A percentile compares a stretch with the other conserved stretches of the same genome.
phyloP scores from a whole-genome alignment of 352 stramenopile species.

The Globisporangium nunn region DNA sequence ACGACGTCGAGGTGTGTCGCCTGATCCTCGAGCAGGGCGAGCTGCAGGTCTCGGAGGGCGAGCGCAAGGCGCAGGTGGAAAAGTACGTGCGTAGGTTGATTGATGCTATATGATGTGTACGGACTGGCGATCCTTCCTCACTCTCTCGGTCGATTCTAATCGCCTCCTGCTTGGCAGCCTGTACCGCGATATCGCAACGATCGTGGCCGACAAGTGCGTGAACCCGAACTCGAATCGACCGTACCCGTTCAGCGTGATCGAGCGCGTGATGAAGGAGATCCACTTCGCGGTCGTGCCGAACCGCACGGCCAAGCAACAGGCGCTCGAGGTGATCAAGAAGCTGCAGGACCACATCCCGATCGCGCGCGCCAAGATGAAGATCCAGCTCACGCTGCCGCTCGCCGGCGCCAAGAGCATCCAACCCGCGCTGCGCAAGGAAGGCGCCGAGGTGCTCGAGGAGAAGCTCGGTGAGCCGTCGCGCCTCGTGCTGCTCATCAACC shows the following conservation, averaged over 20 bases:
- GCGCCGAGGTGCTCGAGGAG: conserved; percentile 62
- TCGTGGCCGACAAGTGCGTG: conserved; percentile 96
- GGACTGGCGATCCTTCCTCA: too few relatives aligned
- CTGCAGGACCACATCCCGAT: conserved; percentile 92
- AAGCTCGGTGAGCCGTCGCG: conserved; percentile 44
- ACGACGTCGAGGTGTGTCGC: conserved; percentile 88
- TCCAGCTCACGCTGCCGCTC: conserved; percentile 68
- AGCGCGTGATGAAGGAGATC: conserved; percentile 94
- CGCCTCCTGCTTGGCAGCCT: conserved; percentile 38
- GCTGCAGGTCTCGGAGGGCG: conserved; percentile 95
- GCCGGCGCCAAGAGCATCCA: conserved; percentile 50
- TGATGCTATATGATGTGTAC: not conserved
- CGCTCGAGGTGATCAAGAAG: conserved; percentile 95
- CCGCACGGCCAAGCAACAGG: conserved; percentile 94
- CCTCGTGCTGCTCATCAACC: conserved; percentile 68
- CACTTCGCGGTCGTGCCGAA: conserved; percentile 94
- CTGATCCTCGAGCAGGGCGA: conserved; percentile 95
- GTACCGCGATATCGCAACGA: conserved; percentile 93
- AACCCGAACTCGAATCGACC: conserved; percentile 93
- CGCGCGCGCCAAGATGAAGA: conserved; percentile 96
- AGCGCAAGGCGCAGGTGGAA: conserved; percentile 90
- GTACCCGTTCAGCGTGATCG: conserved; percentile 95
- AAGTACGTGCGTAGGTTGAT: conserved; percentile 33
- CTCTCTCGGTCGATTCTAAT: too few relatives aligned
- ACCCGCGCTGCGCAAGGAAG: conserved; percentile 46